Percentiles rank a stretch among this genome's conserved stretches.
Evolutionary conservation across 2,329 filamentous ascomycete genomes (phyloP).

Genomic region (Colletotrichum higginsianum): DNA sequence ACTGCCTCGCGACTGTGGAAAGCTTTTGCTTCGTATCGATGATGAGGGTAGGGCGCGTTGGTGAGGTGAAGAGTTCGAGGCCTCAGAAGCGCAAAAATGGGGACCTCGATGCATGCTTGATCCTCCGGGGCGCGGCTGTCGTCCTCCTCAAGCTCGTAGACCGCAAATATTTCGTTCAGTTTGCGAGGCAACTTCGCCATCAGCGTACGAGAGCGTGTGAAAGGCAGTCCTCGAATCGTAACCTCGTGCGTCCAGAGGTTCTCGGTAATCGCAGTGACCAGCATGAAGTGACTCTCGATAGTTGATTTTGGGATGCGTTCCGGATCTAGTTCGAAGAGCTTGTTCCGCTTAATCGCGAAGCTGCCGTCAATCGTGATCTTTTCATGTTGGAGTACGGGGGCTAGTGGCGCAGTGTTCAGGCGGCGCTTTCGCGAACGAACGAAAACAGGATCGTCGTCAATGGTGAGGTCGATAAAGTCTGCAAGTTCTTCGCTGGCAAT

Average conservation of each 20-base stretch:
- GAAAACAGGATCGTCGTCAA: slow-evolving; percentile 42
- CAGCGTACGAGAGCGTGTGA: slow-evolving; percentile 53
- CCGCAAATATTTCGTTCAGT: slow-evolving; percentile 59
- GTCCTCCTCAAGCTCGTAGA: slow-evolving; percentile 58
- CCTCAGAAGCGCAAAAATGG: slow-evolving; percentile 53
- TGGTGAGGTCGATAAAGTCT: slow-evolving; percentile 55
- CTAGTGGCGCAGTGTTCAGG: background rate
- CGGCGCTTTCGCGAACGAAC: slow-evolving; percentile 12
- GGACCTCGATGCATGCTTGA: slow-evolving; percentile 61
- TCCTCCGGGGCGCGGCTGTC: slow-evolving; percentile 50
- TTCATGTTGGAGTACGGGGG: background rate
- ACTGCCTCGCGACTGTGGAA: slow-evolving; percentile 46
- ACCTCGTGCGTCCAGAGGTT: slow-evolving; percentile 41
- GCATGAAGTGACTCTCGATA: slow-evolving; percentile 54
- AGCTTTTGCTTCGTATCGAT: slow-evolving; percentile 46
- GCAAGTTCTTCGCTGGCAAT: slow-evolving; percentile 40
- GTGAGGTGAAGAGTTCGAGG: slow-evolving; percentile 66
- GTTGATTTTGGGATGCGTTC: slow-evolving; percentile 42
- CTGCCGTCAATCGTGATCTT: background rate
- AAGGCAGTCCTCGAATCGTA: slow-evolving; percentile 57
- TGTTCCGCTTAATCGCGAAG: slow-evolving; percentile 44
- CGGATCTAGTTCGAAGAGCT: slow-evolving; percentile 49
- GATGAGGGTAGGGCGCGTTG: slow-evolving; percentile 65
- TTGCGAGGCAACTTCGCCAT: slow-evolving; percentile 56
- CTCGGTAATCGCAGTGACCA: slow-evolving; percentile 60